Evolutionary conservation across 306 rosid species (phyloP), one percentile per base, ranked within the genome.

Genomic region (Lablab purpureus): DNA sequence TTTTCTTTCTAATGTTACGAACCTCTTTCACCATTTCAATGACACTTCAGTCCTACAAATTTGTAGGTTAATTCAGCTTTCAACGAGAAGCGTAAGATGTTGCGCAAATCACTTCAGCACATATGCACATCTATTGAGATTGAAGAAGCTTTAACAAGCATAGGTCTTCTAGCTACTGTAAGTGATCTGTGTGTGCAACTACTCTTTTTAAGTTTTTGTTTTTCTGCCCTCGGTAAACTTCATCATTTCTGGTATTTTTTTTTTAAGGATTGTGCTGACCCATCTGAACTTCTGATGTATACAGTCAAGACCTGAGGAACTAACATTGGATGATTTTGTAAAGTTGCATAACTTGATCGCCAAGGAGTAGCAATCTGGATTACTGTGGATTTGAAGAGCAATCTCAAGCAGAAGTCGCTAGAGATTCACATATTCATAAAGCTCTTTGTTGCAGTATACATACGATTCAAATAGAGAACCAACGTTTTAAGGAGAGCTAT

Each of bases 231-330:
- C 30, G 18, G 12, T n/a, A 28, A 76, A 28, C 41, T 45, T 80
- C 25, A 43, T 59, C 25, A 54, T 49, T 21, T 56, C 51, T 54
- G 51, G n/a, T 28, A 66, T 45, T 82, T 66, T 19, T 82, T 74
- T 60, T 45, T 52, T 34, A 63, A 63, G 40, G 54, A 28, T 58
- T 64, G 17, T 51, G 73, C 78, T 56, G 40, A 82, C 23, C 30
- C 28, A 10, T 70, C 9, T 71, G 14, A 75, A 10, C 66, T 41
- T 28, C 23, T 13, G 54, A 55, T 45, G 75, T 60, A 69, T 59
- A 71, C 91, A 92, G 97, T 85, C 97, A 41, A 91, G 97, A 82
- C 97, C 95, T 19, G 97, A 88, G 79, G 99, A 94, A 88, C 89
- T 92, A 63, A 85, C 93, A 22, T 10, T 89, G 68, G 91, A 84